phyloP scores from a whole-genome alignment of 805 yeast genomes.

The Zygosaccharomyces kombuchaensis region DNA sequence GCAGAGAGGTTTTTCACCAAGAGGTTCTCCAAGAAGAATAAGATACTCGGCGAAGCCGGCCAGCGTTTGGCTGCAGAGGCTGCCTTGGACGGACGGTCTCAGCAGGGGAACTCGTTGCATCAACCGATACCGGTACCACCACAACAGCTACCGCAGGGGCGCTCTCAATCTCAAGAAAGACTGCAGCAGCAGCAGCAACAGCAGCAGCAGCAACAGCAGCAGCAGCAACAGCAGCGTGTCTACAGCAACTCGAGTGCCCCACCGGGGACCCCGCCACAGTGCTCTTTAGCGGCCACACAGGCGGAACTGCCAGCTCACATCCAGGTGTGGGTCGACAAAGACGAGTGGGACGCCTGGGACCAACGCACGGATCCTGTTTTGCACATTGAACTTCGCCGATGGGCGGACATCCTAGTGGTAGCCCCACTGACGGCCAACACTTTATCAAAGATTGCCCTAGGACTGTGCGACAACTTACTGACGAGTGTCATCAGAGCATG shows the following conservation, averaged over 20 bases:
- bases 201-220: conserved; percentile 7
- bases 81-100: conserved; percentile 10
- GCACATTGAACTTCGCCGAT: conserved; percentile 89
- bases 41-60: conserved; percentile 12
- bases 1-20: conserved; percentile 66
- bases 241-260: conserved; percentile 10
- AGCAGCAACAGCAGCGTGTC: conserved; percentile 9
- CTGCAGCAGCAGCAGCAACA: conserved; percentile 4
- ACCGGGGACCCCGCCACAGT: conserved; percentile 10
- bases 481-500: conserved; percentile 92
- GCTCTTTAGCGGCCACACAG: conserved; percentile 36
- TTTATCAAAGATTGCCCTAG: conserved; percentile 80
- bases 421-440: conserved; percentile 97
- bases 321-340: conserved; percentile 86
- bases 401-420: conserved; percentile 92
- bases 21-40: conserved; percentile 18
- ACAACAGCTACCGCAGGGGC: conserved; percentile 1
- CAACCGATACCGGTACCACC: background rate
- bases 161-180: conserved; percentile 1
- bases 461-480: conserved; percentile 86
- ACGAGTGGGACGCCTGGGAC: conserved; percentile 92
- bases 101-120: conserved; percentile 2
- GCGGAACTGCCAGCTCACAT: conserved; percentile 62
- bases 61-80: conserved; percentile 16
- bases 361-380: conserved; percentile 82